These are phyloP conservation scores for Circinella umbellata DNA, from an alignment of 371 early-diverging fungal genomes.

Conservation along the genomic window DNA sequence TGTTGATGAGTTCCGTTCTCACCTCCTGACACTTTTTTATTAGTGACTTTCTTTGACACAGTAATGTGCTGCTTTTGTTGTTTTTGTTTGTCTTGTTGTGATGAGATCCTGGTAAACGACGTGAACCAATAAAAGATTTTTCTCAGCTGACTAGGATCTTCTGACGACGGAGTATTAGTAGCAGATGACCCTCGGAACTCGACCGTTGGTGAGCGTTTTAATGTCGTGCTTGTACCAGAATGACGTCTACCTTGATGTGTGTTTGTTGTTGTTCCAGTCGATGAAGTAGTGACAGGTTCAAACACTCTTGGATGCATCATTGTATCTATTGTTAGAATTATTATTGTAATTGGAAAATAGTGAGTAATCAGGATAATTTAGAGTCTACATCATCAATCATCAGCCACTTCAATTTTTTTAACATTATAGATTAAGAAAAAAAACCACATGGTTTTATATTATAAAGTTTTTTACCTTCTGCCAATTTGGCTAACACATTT, in stretches of 20 bases:
- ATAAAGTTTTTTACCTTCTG: constrained; percentile 34
- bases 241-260: neutral
- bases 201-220: neutral
- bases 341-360: neutral
- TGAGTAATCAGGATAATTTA: too few relatives aligned
- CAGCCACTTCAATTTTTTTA: too few relatives aligned
- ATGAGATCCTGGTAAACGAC: neutral
- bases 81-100: neutral
- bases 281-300: neutral
- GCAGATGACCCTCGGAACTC: constrained; percentile 8
- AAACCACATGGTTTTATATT: constrained; percentile 3
- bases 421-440: neutral
- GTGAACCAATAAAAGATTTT: neutral
- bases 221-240: neutral
- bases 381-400: neutral
- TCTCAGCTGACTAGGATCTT: constrained; percentile 5
- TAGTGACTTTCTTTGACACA: neutral
- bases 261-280: neutral
- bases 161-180: neutral
- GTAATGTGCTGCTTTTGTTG: neutral
- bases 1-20: neutral
- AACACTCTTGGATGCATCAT: constrained; percentile 2
- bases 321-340: neutral
- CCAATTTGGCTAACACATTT: constrained; percentile 25
- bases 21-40: neutral